A percentile compares a stretch with the other conserved stretches of the same genome.
Conservation (phyloP, 2,329 filamentous ascomycete genomes). For the Fonsecaea nubica region DNA sequence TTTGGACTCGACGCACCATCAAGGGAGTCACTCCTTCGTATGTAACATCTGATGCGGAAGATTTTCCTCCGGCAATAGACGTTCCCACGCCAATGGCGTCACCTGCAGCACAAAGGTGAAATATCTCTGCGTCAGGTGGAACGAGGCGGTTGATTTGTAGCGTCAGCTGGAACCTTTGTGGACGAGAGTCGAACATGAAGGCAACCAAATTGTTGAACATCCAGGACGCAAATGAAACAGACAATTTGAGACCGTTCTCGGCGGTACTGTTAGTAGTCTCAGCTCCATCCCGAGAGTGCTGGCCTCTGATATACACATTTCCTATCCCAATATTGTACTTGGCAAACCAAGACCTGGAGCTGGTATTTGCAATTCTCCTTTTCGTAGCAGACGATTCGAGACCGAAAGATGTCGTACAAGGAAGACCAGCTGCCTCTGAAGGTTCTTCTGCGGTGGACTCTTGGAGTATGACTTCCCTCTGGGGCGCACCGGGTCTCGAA, state of each 20-base stretch:
- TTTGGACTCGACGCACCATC: not conserved
- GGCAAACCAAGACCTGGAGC: not conserved
- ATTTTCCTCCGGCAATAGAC: not conserved
- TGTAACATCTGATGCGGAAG: not conserved
- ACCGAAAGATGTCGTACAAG: not conserved
- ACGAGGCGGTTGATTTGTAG: slow-evolving; percentile 1
- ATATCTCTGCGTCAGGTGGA: slow-evolving; percentile 9
- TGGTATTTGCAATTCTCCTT: not conserved
- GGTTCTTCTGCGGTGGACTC: not conserved
- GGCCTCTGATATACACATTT: not conserved
- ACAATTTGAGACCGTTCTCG: not conserved
- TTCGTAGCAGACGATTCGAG: not conserved
- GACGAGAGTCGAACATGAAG: not conserved
- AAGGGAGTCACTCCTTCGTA: not conserved
- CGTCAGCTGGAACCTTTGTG: not conserved
- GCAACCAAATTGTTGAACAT: not conserved
- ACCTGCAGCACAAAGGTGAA: slow-evolving; percentile 3
- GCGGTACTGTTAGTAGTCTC: not conserved
- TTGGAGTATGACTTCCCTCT: not conserved
- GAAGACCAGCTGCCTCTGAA: not conserved
- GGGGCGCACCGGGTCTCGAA: not conserved
- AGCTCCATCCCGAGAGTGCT: not conserved
- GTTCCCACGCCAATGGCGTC: not conserved
- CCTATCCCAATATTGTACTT: not conserved
- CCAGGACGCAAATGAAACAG: slow-evolving; percentile 3